phyloP scores from a whole-genome alignment of 2,329 filamentous ascomycete genomes.

The Coleophoma crateriformis region DNA sequence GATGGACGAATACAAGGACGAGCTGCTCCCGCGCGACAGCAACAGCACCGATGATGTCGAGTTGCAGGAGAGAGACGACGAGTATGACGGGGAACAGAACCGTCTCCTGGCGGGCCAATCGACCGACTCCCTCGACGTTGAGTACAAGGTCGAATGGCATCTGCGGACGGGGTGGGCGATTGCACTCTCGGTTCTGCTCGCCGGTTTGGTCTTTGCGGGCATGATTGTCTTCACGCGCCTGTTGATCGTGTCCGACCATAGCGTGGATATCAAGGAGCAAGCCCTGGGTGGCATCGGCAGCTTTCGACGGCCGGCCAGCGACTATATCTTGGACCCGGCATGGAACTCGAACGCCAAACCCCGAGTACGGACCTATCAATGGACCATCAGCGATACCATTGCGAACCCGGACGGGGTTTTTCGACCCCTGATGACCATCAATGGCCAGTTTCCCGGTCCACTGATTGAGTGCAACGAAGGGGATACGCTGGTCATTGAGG shows the following conservation, averaged over 20 bases:
- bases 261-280: conserved; percentile 3
- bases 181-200: conserved; percentile 13
- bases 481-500: conserved; percentile 63
- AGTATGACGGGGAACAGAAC: conserved; percentile 11
- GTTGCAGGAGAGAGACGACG: conserved; percentile 19
- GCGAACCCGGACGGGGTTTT: conserved; percentile 56
- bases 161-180: conserved; percentile 23
- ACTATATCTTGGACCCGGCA: conserved; percentile 49
- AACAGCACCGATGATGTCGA: conserved; percentile 18
- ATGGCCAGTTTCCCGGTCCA: conserved; percentile 70
- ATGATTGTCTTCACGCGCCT: conserved; percentile 16
- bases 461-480: conserved; percentile 68
- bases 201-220: conserved; percentile 11
- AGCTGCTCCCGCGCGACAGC: conserved; percentile 6
- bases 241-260: conserved; percentile 13
- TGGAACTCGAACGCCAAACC: conserved; percentile 50
- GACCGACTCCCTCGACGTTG: conserved; percentile 7
- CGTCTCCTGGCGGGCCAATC: conserved; percentile 15
- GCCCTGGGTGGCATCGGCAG: conserved; percentile 5
- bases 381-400: conserved; percentile 51
- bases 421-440: conserved; percentile 62
- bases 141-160: conserved; percentile 22
- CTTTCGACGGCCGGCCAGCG: conserved; percentile 30
- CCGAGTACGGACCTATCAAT: conserved; percentile 50
- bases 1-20: conserved; percentile 15